Evolutionary conservation across 1,284 basidiomycete species (phyloP), one percentile per base, ranked within the genome.

Genomic region (Leccinum glutinopallens): DNA sequence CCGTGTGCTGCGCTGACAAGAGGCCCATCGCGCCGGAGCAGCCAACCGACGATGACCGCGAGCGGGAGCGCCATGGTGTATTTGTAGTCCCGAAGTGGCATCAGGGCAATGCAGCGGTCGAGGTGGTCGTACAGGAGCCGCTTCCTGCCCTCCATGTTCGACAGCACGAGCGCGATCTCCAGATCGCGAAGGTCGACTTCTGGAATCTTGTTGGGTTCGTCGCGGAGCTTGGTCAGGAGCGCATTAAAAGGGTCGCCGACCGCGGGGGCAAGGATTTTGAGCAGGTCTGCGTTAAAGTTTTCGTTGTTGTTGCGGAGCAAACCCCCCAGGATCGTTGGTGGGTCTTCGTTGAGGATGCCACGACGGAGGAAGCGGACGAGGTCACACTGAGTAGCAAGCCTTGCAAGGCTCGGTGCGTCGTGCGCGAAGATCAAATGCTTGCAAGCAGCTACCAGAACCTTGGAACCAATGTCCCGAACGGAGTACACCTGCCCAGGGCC

Each of bases 161-260:
- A 58, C 15, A 64, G 39, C 9, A 53, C 56, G 37, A 64, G 22
- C n/a, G 49, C 56, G 2, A 64, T 65, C 33, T 64, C 63, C 4
- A 64, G 25, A 41, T 65, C 63, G 6, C 56, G 33, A n/a, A 64
- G 63, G 7, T 65, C 63, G 41, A 12, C 8, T 56, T 65, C 63
- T 5, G 63, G 22, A 12, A 64, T 59, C 5, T 43, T 64, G 15
- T 54, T 32, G 2, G 49, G 63, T 19, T 64, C 63, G 4, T 53
- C 49, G 9, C 33, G 35, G 22, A 64, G 39, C 37, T 64, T 65
- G 56, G 13, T 54, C 41, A 54, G 22, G 22, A 64, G 62, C 5
- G 49, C 5, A 17, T 37, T 37, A 19, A 59, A 65, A 12, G 63
- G 55, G 22, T 54, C 56, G 19, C 63, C 56, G 12, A 64, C 46